Evolutionary conservation across 768 basidiomycete genomes (phyloP), one percentile per base, ranked within the genome.

Genomic region (Rhizopogon roseolus): DNA sequence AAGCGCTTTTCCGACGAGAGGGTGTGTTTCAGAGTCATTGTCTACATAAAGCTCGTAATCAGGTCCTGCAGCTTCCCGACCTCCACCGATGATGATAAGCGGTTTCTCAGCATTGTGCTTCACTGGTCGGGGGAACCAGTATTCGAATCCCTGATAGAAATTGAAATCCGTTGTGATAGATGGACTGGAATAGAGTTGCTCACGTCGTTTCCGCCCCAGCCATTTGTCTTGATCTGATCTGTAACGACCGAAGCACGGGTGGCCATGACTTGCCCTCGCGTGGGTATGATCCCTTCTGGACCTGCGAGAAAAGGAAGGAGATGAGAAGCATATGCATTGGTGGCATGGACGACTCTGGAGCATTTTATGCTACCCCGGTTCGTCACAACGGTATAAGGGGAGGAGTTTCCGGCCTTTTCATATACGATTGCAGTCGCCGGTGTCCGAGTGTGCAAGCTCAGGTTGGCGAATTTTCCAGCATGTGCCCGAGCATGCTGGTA

Each of bases 281-380:
- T 81, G 0, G 90, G 91, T 4, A 88, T 69, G 50, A 93, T 83
- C 13, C 75, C 34, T 11, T 9, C 9, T 11, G 55, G 73, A 0
- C 84, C 81, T 7, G 74, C 60, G 28, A 93, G 64, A 54, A 82
- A 79, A 0, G 89, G 88, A n/a, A 97, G 73, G 36, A 96, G 79
- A 60, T 88, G 77, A 4, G 85, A 80, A 10, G 85, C 81, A 56
- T 95, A 94, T 0, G 75, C 94, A 61, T 97, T 97, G 9, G 91
- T 94, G 0, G 90, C 91, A 64, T 94, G 91, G 4, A 97, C 72
- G 41, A 96, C 79, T 55, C 84, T 82, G 17, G 74, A 67, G 57
- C 87, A 84, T 4, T 64, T 40, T 19, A 93, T 65, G 1, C 62
- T 58, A 1, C 93, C 92, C n/a, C 90, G 79, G 0, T 84, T 78